Percentiles rank a stretch among this genome's conserved stretches.
Conservation (phyloP, 495 filamentous ascomycete genomes). For the Trichocladium antarcticum region DNA sequence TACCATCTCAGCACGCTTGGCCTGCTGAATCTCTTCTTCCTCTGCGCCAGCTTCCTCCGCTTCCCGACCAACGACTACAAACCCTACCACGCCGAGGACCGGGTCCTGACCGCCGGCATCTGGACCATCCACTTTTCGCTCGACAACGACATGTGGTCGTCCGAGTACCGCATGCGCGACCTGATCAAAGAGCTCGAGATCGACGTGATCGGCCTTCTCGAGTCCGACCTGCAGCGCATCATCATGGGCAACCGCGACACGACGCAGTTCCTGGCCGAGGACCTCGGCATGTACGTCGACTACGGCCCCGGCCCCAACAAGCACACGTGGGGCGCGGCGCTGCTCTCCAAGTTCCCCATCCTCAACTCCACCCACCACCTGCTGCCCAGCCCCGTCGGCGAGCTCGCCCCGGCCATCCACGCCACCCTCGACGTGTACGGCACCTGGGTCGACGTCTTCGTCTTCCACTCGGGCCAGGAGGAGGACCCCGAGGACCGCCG, state of each 20-base stretch:
- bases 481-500: slow-evolving; percentile 91
- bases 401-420: slow-evolving; percentile 91
- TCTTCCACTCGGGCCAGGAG: slow-evolving; percentile 98
- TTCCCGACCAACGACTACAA: slow-evolving; percentile 88
- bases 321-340: slow-evolving; percentile 91
- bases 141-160: slow-evolving; percentile 98
- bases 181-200: slow-evolving; percentile 87
- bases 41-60: slow-evolving; percentile 76
- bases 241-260: slow-evolving; percentile 99
- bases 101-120: slow-evolving; percentile 82
- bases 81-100: slow-evolving; percentile 79
- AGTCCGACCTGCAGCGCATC: slow-evolving; percentile 90
- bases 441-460: slow-evolving; percentile 80
- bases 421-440: slow-evolving; percentile 92
- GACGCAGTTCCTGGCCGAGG: slow-evolving; percentile 90
- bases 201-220: slow-evolving; percentile 87
- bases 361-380: slow-evolving; percentile 94
- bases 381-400: slow-evolving; percentile 83
- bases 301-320: slow-evolving; percentile 97
- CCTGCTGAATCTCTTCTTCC: slow-evolving; percentile 63
- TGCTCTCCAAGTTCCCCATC: slow-evolving; percentile 96
- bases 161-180: slow-evolving; percentile 86
- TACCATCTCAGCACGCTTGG: slow-evolving; percentile 44
- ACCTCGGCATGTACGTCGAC: slow-evolving; percentile 96
- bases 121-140: slow-evolving; percentile 99